Conservation (phyloP, 495 filamentous ascomycete genomes). For the Lindgomyces ingoldianus region DNA sequence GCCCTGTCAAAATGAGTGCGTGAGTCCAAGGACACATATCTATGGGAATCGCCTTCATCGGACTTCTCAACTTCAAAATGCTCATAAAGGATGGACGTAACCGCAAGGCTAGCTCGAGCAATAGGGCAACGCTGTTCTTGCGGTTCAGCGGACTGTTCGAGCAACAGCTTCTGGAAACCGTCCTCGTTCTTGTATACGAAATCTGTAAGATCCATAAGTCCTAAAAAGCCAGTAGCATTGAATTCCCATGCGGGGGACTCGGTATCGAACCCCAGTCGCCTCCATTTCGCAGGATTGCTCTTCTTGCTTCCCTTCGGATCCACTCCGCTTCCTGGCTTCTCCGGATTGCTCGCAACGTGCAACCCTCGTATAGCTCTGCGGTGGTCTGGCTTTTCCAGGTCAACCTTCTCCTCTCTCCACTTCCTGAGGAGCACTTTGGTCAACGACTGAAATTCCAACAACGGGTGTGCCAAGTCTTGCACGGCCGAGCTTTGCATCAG, state of each 20-base stretch:
- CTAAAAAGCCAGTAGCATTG: slow-evolving; percentile 80
- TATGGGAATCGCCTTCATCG: slow-evolving; percentile 77
- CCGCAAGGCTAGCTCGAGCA: slow-evolving; percentile 80
- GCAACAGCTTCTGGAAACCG: slow-evolving; percentile 79
- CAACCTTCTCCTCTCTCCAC: slow-evolving; percentile 83
- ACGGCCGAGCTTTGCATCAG: slow-evolving; percentile 92
- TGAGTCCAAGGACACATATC: slow-evolving; percentile 74
- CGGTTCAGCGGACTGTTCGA: slow-evolving; percentile 82
- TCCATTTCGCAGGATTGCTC: slow-evolving; percentile 92
- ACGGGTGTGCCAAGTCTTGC: slow-evolving; percentile 89
- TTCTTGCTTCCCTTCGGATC: slow-evolving; percentile 58
- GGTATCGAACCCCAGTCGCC: slow-evolving; percentile 86
- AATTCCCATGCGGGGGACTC: slow-evolving; percentile 87
- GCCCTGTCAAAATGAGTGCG: slow-evolving; percentile 78
- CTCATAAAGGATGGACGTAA: slow-evolving; percentile 87
- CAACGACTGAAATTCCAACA: slow-evolving; percentile 91
- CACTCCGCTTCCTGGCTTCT: slow-evolving; percentile 39
- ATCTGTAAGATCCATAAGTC: slow-evolving; percentile 96
- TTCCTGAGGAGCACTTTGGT: slow-evolving; percentile 88
- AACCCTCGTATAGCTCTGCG: slow-evolving; percentile 81
- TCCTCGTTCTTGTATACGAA: slow-evolving; percentile 90
- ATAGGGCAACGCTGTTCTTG: slow-evolving; percentile 79
- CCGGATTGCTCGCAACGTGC: slow-evolving; percentile 77
- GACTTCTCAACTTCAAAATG: slow-evolving; percentile 93
- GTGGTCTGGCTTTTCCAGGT: slow-evolving; percentile 86